Evolutionary conservation across 257 asterid genomes (phyloP), one percentile per base, ranked within the genome.

Genomic region (Thymus quinquecostatus): DNA sequence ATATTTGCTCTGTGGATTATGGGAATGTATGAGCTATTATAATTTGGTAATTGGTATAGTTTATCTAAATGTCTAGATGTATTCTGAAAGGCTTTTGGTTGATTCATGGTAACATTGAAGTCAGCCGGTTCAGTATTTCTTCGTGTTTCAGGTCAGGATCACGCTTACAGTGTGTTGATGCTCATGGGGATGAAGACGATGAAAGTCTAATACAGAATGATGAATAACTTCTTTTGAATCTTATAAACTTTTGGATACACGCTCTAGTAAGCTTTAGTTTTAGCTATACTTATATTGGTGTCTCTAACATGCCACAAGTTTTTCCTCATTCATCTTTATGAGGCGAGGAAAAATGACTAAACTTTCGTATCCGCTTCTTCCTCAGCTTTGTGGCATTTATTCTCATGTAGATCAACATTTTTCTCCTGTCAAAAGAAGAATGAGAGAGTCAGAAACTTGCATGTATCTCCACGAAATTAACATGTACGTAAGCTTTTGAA

Each of bases 231-330:
- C 66, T 55, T 56, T 70, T 32, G 41, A 60, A 30, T 64, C 60
- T 44, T 50, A 38, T 44, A 14, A 61, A 70, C 48, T 33, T 53
- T 41, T 8, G 3, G 33, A 10, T 50, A 59, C 43, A 64, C 13
- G 28, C 38, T 43, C 27, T 30, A 60, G 34, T 64, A 59, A 59
- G 58, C 51, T 48, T 59, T 43, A 38, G 27, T 40, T 21, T 51
- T 36, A 3, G 3, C 40, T 36, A 64, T 64, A 44, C 27, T 27
- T 43, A 63, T 64, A 64, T 28, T 64, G 34, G 60, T 68, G 44
- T 69, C 79, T 75, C 64, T 68, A 67, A 57, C 60, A 44, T 34
- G 12, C 75, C 11, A 0, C 65, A 43, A 45, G 54, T 34, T 60
- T 75, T 75, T 8, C 34, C 56, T 45, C 41, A 8, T 5, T 44